These are phyloP conservation scores for Zymoseptoria tritici DNA, from an alignment of 2,329 filamentous ascomycete genomes.

Conservation along the genomic window DNA sequence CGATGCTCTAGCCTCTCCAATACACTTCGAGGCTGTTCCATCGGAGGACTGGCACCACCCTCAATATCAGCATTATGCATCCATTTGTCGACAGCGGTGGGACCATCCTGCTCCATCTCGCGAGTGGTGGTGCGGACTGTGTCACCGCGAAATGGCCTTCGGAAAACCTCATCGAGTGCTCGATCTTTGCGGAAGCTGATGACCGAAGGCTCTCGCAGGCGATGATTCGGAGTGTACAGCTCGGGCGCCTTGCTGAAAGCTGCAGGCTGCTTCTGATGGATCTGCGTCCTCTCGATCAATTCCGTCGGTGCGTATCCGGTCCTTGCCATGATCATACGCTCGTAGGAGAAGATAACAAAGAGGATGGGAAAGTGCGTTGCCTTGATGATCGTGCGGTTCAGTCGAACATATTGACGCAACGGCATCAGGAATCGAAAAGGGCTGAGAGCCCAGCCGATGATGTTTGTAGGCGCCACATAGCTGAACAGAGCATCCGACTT, in stretches of 20 bases:
- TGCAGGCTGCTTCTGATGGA: conserved; percentile 22
- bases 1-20: conserved; percentile 51
- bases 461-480: conserved; percentile 84
- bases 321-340: conserved; percentile 68
- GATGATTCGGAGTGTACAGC: conserved; percentile 60
- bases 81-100: conserved; percentile 80
- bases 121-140: conserved; percentile 49
- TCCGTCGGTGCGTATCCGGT: conserved; percentile 77
- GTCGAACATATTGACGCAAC: conserved; percentile 69
- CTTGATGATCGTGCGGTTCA: conserved; percentile 90
- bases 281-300: conserved; percentile 61
- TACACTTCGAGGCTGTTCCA: conserved; percentile 53
- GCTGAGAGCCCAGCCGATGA: conserved; percentile 82
- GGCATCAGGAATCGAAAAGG: conserved; percentile 75
- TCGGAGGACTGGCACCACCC: conserved; percentile 48
- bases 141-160: conserved; percentile 55
- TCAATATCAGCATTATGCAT: conserved; percentile 63
- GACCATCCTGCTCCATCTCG: conserved; percentile 48
- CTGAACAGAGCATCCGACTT: conserved; percentile 96
- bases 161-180: conserved; percentile 85
- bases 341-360: conserved; percentile 80
- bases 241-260: conserved; percentile 34
- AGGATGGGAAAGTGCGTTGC: conserved; percentile 81
- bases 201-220: conserved; percentile 69
- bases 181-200: conserved; percentile 83